Evolutionary conservation across 306 rosid species (phyloP).

Genomic region (Malus asiatica): DNA sequence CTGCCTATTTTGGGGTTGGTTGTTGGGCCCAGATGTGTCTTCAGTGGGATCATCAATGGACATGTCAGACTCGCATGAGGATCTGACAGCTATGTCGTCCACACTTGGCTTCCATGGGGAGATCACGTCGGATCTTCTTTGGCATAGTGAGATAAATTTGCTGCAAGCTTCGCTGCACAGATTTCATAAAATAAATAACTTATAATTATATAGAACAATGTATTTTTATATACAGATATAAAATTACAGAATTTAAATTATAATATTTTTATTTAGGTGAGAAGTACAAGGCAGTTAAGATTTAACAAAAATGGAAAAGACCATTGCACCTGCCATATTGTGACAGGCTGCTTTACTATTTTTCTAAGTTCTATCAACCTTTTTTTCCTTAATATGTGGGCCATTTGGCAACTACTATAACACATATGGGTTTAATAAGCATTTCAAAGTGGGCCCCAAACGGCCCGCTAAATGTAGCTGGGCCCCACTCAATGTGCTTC

Average conservation of each 20-base stretch:
- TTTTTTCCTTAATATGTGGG: neutral
- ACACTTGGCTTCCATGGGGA: constrained; percentile 47
- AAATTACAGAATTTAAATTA: neutral
- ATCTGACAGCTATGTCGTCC: constrained; percentile 52
- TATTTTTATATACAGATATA: neutral
- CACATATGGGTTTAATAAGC: neutral
- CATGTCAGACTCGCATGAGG: constrained; percentile 88
- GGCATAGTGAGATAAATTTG: constrained; percentile 46
- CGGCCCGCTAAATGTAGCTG: neutral
- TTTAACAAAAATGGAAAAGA: constrained; percentile 10
- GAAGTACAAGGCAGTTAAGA: constrained; percentile 12
- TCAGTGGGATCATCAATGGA: constrained; percentile 78
- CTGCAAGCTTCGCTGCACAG: constrained; percentile 73
- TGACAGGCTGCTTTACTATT: constrained; percentile 9
- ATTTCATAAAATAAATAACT: neutral
- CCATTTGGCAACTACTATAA: neutral
- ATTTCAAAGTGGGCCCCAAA: constrained; percentile 1
- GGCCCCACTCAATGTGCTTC: neutral
- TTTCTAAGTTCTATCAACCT: constrained; percentile 1
- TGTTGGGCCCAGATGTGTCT: constrained; percentile 29
- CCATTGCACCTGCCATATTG: constrained; percentile 18
- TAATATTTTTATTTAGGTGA: neutral
- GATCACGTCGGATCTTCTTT: constrained; percentile 64
- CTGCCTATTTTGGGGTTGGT: constrained; percentile 13
- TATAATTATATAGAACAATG: neutral